phyloP scores from a whole-genome alignment of 1,284 basidiomycete species.

The Calocybe gambosa region DNA sequence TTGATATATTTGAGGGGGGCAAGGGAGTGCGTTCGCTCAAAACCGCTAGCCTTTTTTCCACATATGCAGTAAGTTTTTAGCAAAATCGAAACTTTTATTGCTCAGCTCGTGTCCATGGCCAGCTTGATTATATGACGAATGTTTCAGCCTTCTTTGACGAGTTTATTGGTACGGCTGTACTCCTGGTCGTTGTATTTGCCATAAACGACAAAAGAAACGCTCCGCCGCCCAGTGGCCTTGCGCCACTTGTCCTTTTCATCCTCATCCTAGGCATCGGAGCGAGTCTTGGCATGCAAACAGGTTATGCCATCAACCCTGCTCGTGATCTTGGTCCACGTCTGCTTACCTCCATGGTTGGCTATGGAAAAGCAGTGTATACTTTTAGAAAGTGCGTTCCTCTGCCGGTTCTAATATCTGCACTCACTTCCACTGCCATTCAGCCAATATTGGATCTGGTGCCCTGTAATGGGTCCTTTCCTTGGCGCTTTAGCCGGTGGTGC shows the following conservation, averaged over 20 bases:
- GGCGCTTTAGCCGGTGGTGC: slow-evolving; percentile 48
- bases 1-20: slow-evolving; percentile 66
- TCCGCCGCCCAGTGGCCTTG: slow-evolving; percentile 39
- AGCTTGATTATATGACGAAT: slow-evolving; percentile 54
- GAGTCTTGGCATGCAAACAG: slow-evolving; percentile 47
- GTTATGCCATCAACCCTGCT: slow-evolving; percentile 47
- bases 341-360: slow-evolving; percentile 47
- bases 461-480: slow-evolving; percentile 50
- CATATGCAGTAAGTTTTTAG: slow-evolving; percentile 64
- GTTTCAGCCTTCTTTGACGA: slow-evolving; percentile 60
- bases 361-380: slow-evolving; percentile 40
- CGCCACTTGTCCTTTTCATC: slow-evolving; percentile 45
- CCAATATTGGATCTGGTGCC: slow-evolving; percentile 78
- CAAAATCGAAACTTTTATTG: no score
- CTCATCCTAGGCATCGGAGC: slow-evolving; percentile 44
- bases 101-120: not conserved
- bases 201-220: slow-evolving; percentile 38
- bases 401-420: not conserved
- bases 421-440: slow-evolving; percentile 16
- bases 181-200: slow-evolving; percentile 42
- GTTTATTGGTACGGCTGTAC: slow-evolving; percentile 54
- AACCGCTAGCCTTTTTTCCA: slow-evolving; percentile 69
- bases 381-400: slow-evolving; percentile 32
- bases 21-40: slow-evolving; percentile 53
- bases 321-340: slow-evolving; percentile 54